Evolutionary conservation across 306 rosid genomes (phyloP), one percentile per base, ranked within the genome.

Genomic region (Albizia julibrissin): DNA sequence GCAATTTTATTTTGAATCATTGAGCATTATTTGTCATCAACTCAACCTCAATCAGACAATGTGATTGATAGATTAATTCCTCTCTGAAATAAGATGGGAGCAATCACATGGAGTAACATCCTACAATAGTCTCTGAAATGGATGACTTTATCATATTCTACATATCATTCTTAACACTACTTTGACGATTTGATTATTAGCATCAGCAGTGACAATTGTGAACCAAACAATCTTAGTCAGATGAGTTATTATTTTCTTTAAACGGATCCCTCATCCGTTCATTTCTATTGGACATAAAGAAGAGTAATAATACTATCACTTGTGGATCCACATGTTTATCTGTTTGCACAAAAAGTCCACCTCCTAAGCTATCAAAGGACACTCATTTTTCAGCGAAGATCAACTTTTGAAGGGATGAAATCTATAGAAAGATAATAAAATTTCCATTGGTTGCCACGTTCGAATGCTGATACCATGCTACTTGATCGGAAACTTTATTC

Each of bases 151-250:
- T 72, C 39, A 47, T 27, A 26, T 72, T 47, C 62, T 49, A 29
- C 77, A 49, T 16, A 31, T 16, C 24, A 15, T 43, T 44, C 21
- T 71, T 71, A 43, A 22, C 34, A 13, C 54, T 69, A 5, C 54
- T 69, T 24, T 13, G 6, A 69, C 27, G 75, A 13, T 43, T 43
- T 43, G 52, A 24, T 24, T 44, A 71, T 40, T 42, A 1, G 9
- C 56, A 22, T 24, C 54, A 72, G 47, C 76, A 27, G 42, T 49
- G 34, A 29, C 62, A 44, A 46, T 26, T 24, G 40, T 26, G 59
- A 44, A 46, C 40, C 61, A 72, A 46, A 70, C 75, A 46, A 44
- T 72, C 76, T 26, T 50, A 8, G 56, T 44, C 39, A 71, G 76
- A 72, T 72, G 15, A 8, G 2, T 3, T 22, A 44, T 44, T 22